A percentile compares a stretch with the other conserved stretches of the same genome.
phyloP scores from a whole-genome alignment of 345 rosid species.

The Clausena lansium region DNA sequence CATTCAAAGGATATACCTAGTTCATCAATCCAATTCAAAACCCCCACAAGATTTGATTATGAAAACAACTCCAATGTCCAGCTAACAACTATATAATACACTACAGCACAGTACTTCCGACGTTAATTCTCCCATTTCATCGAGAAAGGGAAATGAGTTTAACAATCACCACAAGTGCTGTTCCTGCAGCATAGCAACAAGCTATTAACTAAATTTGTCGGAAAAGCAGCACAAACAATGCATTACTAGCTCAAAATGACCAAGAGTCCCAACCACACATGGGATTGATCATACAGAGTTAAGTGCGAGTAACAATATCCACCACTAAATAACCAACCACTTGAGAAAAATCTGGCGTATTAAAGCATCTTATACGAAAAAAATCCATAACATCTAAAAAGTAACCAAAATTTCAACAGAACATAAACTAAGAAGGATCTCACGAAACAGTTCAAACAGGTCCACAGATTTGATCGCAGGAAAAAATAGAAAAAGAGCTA shows the following conservation, averaged over 20 bases:
- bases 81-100: background rate
- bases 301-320: background rate
- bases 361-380: conserved; percentile 7
- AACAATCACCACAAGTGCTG: background rate
- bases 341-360: background rate
- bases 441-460: conserved; percentile 5
- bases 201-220: background rate
- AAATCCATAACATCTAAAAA: background rate
- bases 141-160: background rate
- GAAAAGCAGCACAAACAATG: background rate
- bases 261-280: background rate
- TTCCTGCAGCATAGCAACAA: background rate
- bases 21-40: background rate
- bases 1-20: background rate
- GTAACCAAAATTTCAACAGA: conserved; percentile 20
- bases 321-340: background rate
- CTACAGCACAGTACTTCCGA: background rate
- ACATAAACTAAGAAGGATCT: conserved; percentile 11
- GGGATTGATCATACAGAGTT: background rate
- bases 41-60: background rate
- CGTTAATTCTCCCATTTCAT: background rate
- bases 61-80: background rate
- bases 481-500: background rate
- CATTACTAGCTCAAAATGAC: background rate
- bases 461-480: background rate